phyloP scores from a whole-genome alignment of 768 basidiomycete species.

The Hygrophorus russula region DNA sequence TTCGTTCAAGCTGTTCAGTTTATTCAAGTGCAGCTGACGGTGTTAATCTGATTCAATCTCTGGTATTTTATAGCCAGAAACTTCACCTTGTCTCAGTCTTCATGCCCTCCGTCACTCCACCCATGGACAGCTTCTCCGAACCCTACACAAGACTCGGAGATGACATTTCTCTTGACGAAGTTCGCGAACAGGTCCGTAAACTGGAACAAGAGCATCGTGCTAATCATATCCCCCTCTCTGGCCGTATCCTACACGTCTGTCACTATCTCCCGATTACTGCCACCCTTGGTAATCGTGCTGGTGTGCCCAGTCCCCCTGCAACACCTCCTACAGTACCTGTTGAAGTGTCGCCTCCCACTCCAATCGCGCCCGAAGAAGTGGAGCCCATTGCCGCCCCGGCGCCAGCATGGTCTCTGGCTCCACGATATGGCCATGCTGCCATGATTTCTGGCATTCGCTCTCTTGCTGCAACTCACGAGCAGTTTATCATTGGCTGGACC shows the following conservation, averaged over 20 bases:
- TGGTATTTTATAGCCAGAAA: no score
- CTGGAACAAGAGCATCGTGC: slow-evolving; percentile 66
- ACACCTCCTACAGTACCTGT: slow-evolving; percentile 55
- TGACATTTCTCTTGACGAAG: slow-evolving; percentile 58
- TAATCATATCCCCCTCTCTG: slow-evolving; percentile 66
- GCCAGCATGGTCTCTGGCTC: slow-evolving; percentile 55
- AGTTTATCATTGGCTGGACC: slow-evolving; percentile 89
- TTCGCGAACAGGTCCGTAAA: slow-evolving; percentile 57
- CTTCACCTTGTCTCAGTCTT: no score
- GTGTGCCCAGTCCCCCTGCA: slow-evolving; percentile 61
- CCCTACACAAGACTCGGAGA: slow-evolving; percentile 56
- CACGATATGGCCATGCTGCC: slow-evolving; percentile 84
- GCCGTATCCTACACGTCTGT: slow-evolving; percentile 85
- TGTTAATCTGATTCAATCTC: no score
- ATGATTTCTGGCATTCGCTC: slow-evolving; percentile 91
- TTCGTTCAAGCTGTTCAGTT: no score
- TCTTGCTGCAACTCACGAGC: slow-evolving; percentile 74
- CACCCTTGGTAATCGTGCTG: slow-evolving; percentile 39
- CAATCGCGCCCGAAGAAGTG: no score
- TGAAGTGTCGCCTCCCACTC: slow-evolving; percentile 2
- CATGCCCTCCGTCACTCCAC: not conserved
- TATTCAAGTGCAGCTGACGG: no score
- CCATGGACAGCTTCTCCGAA: slow-evolving; percentile 67
- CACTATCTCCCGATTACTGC: slow-evolving; percentile 80
- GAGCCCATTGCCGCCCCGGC: no score